Percentiles rank a stretch among this genome's conserved stretches.
Evolutionary conservation across 129 eudicot genomes (phyloP).

Genomic region (Saposhnikovia divaricata): DNA sequence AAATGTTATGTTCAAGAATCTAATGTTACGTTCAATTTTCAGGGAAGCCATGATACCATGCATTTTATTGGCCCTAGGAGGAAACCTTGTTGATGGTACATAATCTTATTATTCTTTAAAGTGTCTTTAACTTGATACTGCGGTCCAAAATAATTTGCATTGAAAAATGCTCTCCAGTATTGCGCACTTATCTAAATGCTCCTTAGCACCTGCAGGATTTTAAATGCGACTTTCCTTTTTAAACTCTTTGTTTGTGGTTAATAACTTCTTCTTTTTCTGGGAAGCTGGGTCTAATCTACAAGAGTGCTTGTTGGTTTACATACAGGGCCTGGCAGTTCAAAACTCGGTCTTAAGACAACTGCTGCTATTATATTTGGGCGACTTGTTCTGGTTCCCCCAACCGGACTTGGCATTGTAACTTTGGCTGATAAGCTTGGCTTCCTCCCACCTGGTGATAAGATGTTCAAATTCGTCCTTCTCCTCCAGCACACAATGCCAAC

Average conservation of each 20-base stretch:
- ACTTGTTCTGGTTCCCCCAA: slow-evolving; percentile 76
- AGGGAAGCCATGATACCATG: slow-evolving; percentile 99
- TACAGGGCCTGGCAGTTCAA: slow-evolving; percentile 94
- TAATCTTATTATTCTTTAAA: background rate
- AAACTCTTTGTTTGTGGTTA: background rate
- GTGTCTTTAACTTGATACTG: background rate
- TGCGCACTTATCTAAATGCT: background rate
- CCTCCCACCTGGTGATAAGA: slow-evolving; percentile 78
- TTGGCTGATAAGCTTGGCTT: slow-evolving; percentile 87
- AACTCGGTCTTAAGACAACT: slow-evolving; percentile 73
- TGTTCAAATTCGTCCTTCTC: slow-evolving; percentile 92
- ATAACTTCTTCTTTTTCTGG: background rate
- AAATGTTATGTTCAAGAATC: background rate
- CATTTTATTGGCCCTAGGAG: slow-evolving; percentile 91
- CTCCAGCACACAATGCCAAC: slow-evolving; percentile 98
- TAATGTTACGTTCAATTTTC: slow-evolving; percentile 9
- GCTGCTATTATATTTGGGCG: slow-evolving; percentile 80
- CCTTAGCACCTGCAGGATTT: background rate
- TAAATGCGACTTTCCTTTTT: background rate
- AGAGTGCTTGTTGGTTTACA: background rate
- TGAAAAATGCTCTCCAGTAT: background rate
- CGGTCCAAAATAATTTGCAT: background rate
- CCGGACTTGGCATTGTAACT: slow-evolving; percentile 76
- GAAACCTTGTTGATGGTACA: slow-evolving; percentile 96
- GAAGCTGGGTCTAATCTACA: background rate